These are phyloP conservation scores for Dryas alaskensis DNA, from an alignment of 306 rosid species.

Conservation along the genomic window DNA sequence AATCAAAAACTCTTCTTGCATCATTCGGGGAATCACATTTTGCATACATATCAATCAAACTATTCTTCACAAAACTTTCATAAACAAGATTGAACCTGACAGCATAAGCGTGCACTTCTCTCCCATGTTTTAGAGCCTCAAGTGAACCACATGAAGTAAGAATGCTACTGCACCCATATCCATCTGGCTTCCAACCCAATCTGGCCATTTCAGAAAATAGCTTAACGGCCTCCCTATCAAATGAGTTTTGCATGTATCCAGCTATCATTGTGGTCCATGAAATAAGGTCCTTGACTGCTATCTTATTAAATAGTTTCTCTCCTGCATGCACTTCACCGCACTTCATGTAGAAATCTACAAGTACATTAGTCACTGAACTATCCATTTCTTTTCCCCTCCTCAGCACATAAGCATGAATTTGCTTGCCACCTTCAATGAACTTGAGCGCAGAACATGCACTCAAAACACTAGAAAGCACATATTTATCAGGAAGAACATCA, in stretches of 20 bases:
- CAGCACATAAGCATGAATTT: conserved; percentile 69
- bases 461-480: conserved; percentile 74
- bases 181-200: conserved; percentile 64
- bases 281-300: conserved; percentile 53
- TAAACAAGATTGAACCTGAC: conserved; percentile 60
- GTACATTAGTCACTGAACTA: conserved; percentile 64
- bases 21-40: conserved; percentile 67
- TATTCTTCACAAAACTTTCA: conserved; percentile 73
- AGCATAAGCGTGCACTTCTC: conserved; percentile 69
- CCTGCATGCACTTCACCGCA: conserved; percentile 63
- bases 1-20: conserved; percentile 64
- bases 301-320: conserved; percentile 47
- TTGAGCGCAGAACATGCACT: conserved; percentile 67
- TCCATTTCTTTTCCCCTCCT: conserved; percentile 67
- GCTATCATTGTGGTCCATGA: conserved; percentile 94
- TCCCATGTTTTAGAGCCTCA: conserved; percentile 56
- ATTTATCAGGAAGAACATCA: conserved; percentile 53
- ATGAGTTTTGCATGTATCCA: conserved; percentile 86
- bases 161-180: conserved; percentile 72
- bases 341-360: conserved; percentile 71
- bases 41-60: conserved; percentile 88
- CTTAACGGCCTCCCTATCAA: conserved; percentile 57
- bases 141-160: conserved; percentile 85
- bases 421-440: conserved; percentile 71
- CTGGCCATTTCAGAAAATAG: conserved; percentile 63